Conservation (phyloP, 78 protist genomes). For the Cavenderia fasciculata region DNA sequence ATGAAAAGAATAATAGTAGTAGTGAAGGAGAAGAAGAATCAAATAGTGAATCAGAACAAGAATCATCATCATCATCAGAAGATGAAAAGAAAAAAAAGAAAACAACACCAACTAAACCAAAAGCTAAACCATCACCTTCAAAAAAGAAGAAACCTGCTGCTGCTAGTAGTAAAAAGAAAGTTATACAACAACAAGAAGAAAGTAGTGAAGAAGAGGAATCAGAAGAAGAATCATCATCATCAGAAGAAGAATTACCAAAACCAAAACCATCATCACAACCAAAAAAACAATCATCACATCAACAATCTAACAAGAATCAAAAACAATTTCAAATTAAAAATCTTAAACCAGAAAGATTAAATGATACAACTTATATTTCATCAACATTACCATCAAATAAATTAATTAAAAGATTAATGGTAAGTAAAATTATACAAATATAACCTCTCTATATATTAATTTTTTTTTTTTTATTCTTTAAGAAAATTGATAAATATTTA, state of each 20-base stretch:
- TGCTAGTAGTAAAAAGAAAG: not conserved
- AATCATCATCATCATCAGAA: not conserved
- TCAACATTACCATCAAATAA: no score
- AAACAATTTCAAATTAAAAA: not conserved
- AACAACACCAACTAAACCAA: not conserved
- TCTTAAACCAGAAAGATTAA: not conserved
- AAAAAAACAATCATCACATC: not conserved
- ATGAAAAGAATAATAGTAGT: not conserved
- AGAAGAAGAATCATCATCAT: not conserved
- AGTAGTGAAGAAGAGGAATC: not conserved
- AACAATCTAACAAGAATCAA: not conserved
- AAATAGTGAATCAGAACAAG: not conserved
- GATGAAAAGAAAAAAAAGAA: not conserved
- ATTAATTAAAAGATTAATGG: slow-evolving; percentile 65
- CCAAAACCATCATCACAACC: not conserved
- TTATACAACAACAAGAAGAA: not conserved
- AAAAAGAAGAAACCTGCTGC: not conserved
- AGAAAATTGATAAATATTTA: slow-evolving; percentile 62
- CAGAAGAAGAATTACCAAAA: slow-evolving; percentile 1
- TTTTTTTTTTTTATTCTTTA: not conserved
- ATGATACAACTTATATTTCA: no score
- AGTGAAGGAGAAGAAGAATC: not conserved
- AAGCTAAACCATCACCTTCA: not conserved
- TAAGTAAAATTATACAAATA: not conserved
- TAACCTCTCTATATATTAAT: no score